Base-by-base conservation (phyloP, 192 early-diverging fungal genomes). In the Helicostylum pulchrum region DNA sequence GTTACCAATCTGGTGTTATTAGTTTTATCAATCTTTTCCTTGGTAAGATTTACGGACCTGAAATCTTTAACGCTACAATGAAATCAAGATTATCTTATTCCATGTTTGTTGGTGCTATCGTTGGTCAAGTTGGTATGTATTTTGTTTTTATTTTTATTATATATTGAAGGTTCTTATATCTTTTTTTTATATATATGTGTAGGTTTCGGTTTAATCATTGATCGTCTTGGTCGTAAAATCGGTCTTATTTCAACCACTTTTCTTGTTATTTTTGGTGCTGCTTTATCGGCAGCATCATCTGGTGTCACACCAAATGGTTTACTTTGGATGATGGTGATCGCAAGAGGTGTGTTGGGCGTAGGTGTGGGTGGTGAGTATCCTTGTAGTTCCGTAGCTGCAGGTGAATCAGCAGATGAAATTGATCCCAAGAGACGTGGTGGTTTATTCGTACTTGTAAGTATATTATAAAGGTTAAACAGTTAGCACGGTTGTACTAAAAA, bases 1-100 rank as follows among this genome's bases (percentile, higher is more conserved):
- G 82, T 23, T 84, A 84, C 57, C 82, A 84, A 45, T 77, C 75
- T 47, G 78, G 78, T 58, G 72, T 84, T 19, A 75, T 84, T 31
- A 78, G 73, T 15, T 71, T 81, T 43, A 65, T 79, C 57, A 81
- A 81, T 49, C 67, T 80, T 14, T 68, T 77, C 36, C 71, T 81
- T 34, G 68, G 58, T 17, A 73, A 76, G 50, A 72, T 77, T 36
- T 84, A 84, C 31, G 73, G 73, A 1, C 57, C 61, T 8, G 49
- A 63, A 3, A 70, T 76, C 23, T 74, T 77, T 14, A 66, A 65
- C 26, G 70, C 53, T 7, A 73, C 68, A 42, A 73, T 72, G 14
- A 46, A 65, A 4, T 77, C 81, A 7, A 70, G 80, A 11, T 70
- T 84, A 43, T 65, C 73, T 10, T 78, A 84, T 65, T 77, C 78